Base-by-base conservation (phyloP, 148 eudicot species). In the Talinum fruticosum region DNA sequence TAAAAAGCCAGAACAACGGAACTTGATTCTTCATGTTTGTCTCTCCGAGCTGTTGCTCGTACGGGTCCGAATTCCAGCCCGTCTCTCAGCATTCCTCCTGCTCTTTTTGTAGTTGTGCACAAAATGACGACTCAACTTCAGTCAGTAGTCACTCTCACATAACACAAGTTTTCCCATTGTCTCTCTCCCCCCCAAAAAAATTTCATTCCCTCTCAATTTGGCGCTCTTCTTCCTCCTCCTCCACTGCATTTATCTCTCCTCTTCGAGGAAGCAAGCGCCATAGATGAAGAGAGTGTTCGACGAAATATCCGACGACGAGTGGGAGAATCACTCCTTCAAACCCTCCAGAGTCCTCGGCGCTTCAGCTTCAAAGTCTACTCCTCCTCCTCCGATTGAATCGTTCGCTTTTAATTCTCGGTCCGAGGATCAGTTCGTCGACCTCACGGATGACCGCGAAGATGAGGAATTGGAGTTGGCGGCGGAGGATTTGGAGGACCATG, bases 321-420 rank as follows among this genome's bases (percentile, higher is more conserved):
- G 97, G 97, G 86, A 83, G 0, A 79, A 81, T 19, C 88, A 82
- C 83, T 61, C 78, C 77, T 92, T 90, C 85, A 80, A 87, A 34
- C 89, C 94, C 67, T 89, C 94, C 19, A 81, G 79, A 44, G 32
- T 84, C 83, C 78, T 89, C 83, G 71, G 78, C 37, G 36, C 75
- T 28, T 19, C 35, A 4, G 37, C 72, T 73, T 86, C 84, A 10
- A 36, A 69, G 2, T 38, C 65, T 2, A 35, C 51, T 5, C 89
- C 96, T 36, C 89, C 96, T 36, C 88, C 91, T 24, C 85, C 93
- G 0, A 94, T 92, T 34, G 95, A 94, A 82, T 92, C 98, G 51
- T 94, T 92, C 78, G 85, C 92, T 2, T 94, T 79, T 81, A 66
- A 61, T 16, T 75, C 87, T 32, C 59, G 57, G 13, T 45, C 38